A percentile compares a stretch with the other conserved stretches of the same genome.
Conservation (phyloP, 352 stramenopile species). For the Globisporangium solare region DNA sequence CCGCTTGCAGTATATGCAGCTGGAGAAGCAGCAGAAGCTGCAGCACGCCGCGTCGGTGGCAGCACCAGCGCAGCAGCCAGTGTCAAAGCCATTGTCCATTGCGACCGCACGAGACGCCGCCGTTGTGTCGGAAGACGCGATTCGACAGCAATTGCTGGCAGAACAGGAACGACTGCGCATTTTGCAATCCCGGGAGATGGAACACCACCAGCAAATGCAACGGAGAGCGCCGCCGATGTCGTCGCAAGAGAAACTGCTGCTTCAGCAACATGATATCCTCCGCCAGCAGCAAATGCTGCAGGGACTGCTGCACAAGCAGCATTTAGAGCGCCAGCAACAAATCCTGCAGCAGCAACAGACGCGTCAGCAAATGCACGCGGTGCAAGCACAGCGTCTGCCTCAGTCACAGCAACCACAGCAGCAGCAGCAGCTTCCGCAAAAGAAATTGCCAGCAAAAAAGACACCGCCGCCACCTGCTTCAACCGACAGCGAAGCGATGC, state of each 20-base stretch:
- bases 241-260: slow-evolving; percentile 28
- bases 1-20: slow-evolving; percentile 46
- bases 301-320: slow-evolving; percentile 31
- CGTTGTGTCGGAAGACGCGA: slow-evolving; percentile 24
- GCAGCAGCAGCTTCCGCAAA: slow-evolving; percentile 11
- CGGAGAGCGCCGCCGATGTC: slow-evolving; percentile 12
- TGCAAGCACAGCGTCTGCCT: neutral
- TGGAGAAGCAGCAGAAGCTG: slow-evolving; percentile 25
- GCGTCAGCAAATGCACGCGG: slow-evolving; percentile 5
- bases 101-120: slow-evolving; percentile 6
- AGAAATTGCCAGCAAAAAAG: slow-evolving; percentile 4
- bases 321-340: slow-evolving; percentile 17
- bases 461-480: slow-evolving; percentile 5
- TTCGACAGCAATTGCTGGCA: slow-evolving; percentile 35
- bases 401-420: slow-evolving; percentile 5
- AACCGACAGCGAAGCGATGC: neutral
- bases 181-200: slow-evolving; percentile 30
- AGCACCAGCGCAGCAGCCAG: neutral
- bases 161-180: slow-evolving; percentile 45
- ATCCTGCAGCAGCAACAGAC: slow-evolving; percentile 16
- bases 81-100: slow-evolving; percentile 3
- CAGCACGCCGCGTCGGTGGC: slow-evolving; percentile 9
- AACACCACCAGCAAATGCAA: slow-evolving; percentile 18
- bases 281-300: slow-evolving; percentile 41
- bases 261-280: slow-evolving; percentile 46